phyloP scores from a whole-genome alignment of 2,329 filamentous ascomycete genomes.

The Beauveria pseudobassiana region DNA sequence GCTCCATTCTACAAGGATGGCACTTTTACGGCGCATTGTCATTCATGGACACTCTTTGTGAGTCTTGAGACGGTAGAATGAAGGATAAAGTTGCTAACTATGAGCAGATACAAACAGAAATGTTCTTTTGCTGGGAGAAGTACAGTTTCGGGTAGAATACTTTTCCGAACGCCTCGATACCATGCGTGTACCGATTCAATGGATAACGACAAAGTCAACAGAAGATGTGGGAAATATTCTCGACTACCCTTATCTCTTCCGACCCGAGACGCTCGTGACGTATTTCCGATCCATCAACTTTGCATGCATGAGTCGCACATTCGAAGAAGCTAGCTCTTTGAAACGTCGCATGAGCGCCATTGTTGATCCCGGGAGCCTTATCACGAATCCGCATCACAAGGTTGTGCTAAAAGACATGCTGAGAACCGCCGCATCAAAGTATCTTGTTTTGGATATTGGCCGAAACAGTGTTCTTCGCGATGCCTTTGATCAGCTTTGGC shows the following conservation, averaged over 20 bases:
- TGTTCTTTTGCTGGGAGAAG: conserved; percentile 55
- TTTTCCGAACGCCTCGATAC: conserved; percentile 69
- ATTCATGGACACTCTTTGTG: conserved; percentile 65
- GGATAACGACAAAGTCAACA: conserved; percentile 54
- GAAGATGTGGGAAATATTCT: conserved; percentile 66
- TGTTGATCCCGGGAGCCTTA: conserved; percentile 45
- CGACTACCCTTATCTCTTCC: conserved; percentile 75
- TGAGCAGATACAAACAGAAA: conserved; percentile 52
- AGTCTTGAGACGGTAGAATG: conserved; percentile 25
- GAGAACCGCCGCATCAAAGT: conserved; percentile 60
- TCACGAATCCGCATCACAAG: conserved; percentile 51
- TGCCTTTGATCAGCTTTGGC: conserved; percentile 83
- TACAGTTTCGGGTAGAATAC: conserved; percentile 68
- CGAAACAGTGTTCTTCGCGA: conserved; percentile 62
- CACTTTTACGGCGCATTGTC: conserved; percentile 67
- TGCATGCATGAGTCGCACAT: conserved; percentile 72
- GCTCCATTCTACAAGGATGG: conserved; percentile 62
- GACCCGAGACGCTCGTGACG: conserved; percentile 60
- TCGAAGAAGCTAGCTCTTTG: conserved; percentile 58
- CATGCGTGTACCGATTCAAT: conserved; percentile 66
- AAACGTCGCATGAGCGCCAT: conserved; percentile 50
- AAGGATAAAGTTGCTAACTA: conserved; percentile 13
- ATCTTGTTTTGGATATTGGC: conserved; percentile 62
- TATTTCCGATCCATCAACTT: conserved; percentile 90
- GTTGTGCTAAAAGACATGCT: conserved; percentile 55